Evolutionary conservation across 805 yeast genomes (phyloP), one percentile per base, ranked within the genome.

Genomic region (Novakomyces olei): DNA sequence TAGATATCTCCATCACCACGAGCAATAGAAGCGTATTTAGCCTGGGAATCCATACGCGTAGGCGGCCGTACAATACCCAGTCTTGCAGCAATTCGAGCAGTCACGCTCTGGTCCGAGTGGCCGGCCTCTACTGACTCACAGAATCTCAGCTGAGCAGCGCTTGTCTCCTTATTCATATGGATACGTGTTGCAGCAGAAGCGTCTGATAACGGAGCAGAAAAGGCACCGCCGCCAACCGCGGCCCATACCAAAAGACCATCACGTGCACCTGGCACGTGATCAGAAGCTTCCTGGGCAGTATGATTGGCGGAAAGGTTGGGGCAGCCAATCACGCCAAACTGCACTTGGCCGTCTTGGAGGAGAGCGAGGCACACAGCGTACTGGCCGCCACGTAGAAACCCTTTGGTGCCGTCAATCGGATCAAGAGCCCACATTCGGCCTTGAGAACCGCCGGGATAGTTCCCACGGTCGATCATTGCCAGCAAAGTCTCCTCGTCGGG

Each of bases 391-490:
- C 99, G 64, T 34, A 88, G 57, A 49, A 88, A 88, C 0, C 99
- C 99, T 50, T 73, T 88, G 15, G 99, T 88, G 5, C 99, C 99
- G 48, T 88, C 99, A 39, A 88, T 83, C 26, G 99, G 99, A 48
- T 88, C 99, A 46, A 88, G 57, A 1, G 95, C 92, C 99, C 99
- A 88, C 49, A 79, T 70, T 39, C 98, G 61, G 28, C 40, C 30
- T 16, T 92, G 92, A 24, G 52, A 58, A 20, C 55, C 42, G 34
- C 95, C 96, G 39, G 61, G 50, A 26, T 76, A 77, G 45, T 67
- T 63, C 30, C 98, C 98, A 37, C 61, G 54, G 48, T 81, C 93
- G 36, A 88, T 76, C 17, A 74, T 61, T 4, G 65, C 59, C 41
- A 65, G 63, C 31, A 85, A 61, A 20, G 65, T 61, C 1, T 61